Base-by-base conservation (phyloP, 441 rosid genomes). In the Metrosideros polymorpha region DNA sequence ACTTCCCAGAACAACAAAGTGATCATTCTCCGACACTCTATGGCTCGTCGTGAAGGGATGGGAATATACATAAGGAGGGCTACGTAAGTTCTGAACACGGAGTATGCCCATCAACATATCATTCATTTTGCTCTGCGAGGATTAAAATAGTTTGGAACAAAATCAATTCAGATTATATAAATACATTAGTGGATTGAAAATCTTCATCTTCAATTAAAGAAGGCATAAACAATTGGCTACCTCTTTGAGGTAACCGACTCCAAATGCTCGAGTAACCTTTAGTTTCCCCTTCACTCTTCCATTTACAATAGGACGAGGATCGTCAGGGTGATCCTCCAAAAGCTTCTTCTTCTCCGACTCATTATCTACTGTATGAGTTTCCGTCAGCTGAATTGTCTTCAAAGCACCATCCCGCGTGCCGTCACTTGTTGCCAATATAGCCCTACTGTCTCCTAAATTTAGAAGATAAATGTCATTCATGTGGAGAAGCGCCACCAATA, bases 201-300 rank as follows among this genome's bases (percentile, higher is more conserved):
- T 9, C 27, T 35, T 35, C n/a, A 10, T 19, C 47, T 71, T 5
- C 45, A 71, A 71, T 10, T 35, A 71, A 10, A 71, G 5, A 39
- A 35, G 1, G 6, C 45, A 66, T 79, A 25, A n/a, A 52, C 29
- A 85, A 49, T 4, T 52, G 47, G 29, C 45, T 87, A 87, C 88
- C 88, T 87, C 84, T 84, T 87, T 87, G n/a, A 87, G 86, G 88
- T 82, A 87, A 29, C 88, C 88, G n/a, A 87, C 88, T 18, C 88
- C 88, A 15, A 87, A 49, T 25, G 88, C 88, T 9, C 86, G 79
- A 25, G 88, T 87, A 49, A 87, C 77, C 85, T 87, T 87, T 27
- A 87, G 66, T 83, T 84, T 87, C 32, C 88, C 88, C 47, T 87
- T 87, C 86, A 87, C 45, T 52, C 86, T 79, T 47, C 86, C 88